Percentiles rank a stretch among this genome's conserved stretches.
Conservation (phyloP, 768 basidiomycete species). For the Mycena metata region DNA sequence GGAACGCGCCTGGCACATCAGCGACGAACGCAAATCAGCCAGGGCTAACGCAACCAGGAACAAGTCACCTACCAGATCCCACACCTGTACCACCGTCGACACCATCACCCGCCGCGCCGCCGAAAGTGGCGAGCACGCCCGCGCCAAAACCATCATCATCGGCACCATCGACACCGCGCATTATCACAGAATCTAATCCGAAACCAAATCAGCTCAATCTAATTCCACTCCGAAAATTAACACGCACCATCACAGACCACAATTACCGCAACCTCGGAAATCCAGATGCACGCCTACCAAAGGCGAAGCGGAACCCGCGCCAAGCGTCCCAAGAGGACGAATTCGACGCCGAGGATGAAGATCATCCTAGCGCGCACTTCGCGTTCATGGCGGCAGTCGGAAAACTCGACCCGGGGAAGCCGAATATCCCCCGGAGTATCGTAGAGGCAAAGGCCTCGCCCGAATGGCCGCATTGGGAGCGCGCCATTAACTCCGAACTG, state of each 20-base stretch:
- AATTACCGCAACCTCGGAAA: conserved; percentile 24
- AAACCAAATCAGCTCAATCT: conserved; percentile 20
- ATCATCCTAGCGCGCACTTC: background rate
- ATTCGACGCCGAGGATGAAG: background rate
- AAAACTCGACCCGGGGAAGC: background rate
- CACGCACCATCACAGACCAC: background rate
- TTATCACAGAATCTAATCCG: background rate
- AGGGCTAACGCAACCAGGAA: too few relatives aligned
- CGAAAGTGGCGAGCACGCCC: too few relatives aligned
- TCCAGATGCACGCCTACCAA: too few relatives aligned
- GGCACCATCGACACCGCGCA: background rate
- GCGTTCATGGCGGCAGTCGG: conserved; percentile 1
- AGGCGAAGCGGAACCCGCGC: too few relatives aligned
- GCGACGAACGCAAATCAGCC: too few relatives aligned
- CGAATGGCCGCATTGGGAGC: conserved; percentile 14
- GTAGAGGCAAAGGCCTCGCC: background rate
- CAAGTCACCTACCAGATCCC: too few relatives aligned
- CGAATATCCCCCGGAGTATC: background rate
- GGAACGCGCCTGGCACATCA: conserved; percentile 8
- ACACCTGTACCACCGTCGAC: too few relatives aligned
- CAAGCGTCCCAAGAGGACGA: too few relatives aligned
- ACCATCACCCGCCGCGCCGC: background rate
- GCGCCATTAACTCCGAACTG: conserved; percentile 8
- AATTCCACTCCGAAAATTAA: conserved; percentile 18
- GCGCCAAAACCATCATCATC: background rate